Percentiles rank a stretch among this genome's conserved stretches.
Conservation (phyloP, 2,329 filamentous ascomycete species). For the Pseudohalonectria lignicola region DNA sequence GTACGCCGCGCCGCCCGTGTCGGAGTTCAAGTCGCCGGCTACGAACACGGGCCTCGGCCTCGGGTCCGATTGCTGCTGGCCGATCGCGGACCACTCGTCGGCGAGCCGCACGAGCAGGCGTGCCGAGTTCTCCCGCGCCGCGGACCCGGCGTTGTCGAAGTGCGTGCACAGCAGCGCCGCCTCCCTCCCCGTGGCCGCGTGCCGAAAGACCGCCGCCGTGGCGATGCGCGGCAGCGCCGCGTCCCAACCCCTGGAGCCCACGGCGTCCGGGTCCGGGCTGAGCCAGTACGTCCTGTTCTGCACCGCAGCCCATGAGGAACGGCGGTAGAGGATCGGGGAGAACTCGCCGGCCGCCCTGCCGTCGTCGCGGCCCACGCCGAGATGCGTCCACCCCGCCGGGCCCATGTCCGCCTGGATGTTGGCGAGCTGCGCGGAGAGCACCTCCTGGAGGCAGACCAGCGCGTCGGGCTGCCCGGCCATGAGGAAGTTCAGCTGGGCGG, state of each 20-base stretch:
- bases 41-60: slow-evolving; percentile 3
- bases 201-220: too few species aligned
- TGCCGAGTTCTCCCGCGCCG: too few species aligned
- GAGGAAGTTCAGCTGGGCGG: slow-evolving; percentile 44
- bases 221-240: slow-evolving; percentile 30
- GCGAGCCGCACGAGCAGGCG: too few species aligned
- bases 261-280: slow-evolving; percentile 43
- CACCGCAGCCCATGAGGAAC: slow-evolving; percentile 36
- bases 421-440: slow-evolving; percentile 29
- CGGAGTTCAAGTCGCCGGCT: slow-evolving; percentile 5
- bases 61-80: too few species aligned
- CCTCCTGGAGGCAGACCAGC: slow-evolving; percentile 51
- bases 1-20: slow-evolving; percentile 1
- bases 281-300: slow-evolving; percentile 50
- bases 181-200: too few species aligned
- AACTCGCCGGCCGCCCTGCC: slow-evolving; percentile 45
- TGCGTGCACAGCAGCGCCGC: too few species aligned
- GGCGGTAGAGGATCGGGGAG: slow-evolving; percentile 48
- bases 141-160: too few species aligned
- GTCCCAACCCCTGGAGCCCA: slow-evolving; percentile 50
- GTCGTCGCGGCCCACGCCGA: slow-evolving; percentile 35
- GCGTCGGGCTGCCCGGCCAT: slow-evolving; percentile 34
- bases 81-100: too few species aligned
- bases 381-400: slow-evolving; percentile 22
- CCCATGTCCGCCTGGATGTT: slow-evolving; percentile 31